Evolutionary conservation across 1,284 basidiomycete genomes (phyloP).

Genomic region (Ganoderma lucidum): DNA sequence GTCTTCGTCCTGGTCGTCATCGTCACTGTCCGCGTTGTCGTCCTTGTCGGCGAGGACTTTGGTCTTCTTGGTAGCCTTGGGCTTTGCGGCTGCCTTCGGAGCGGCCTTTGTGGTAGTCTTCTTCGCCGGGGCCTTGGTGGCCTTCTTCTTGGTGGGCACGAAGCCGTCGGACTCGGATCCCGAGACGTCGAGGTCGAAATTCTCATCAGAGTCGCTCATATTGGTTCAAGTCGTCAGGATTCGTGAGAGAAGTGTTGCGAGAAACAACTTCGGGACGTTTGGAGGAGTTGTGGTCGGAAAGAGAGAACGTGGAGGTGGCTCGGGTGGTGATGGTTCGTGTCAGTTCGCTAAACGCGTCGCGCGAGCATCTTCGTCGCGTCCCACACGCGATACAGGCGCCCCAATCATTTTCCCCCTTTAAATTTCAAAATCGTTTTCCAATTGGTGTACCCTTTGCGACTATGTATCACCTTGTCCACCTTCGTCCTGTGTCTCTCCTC

Average conservation of each 20-base stretch:
- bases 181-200: slow-evolving; percentile 68
- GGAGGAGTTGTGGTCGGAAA: neutral
- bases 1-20: slow-evolving; percentile 54
- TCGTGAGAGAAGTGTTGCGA: slow-evolving; percentile 5
- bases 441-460: neutral
- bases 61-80: slow-evolving; percentile 80
- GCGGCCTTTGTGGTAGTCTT: slow-evolving; percentile 49
- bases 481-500: neutral
- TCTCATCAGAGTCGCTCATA: slow-evolving; percentile 74
- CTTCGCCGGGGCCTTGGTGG: slow-evolving; percentile 45
- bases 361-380: slow-evolving; percentile 21
- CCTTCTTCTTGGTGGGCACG: slow-evolving; percentile 68
- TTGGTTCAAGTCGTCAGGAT: slow-evolving; percentile 15
- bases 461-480: neutral
- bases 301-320: slow-evolving; percentile 21
- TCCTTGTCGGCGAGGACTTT: slow-evolving; percentile 73
- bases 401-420: neutral
- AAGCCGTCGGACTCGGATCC: slow-evolving; percentile 71
- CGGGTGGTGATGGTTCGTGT: slow-evolving; percentile 27
- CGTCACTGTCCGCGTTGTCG: slow-evolving; percentile 56
- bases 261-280: too few species aligned
- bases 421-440: neutral
- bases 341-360: slow-evolving; percentile 22
- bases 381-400: slow-evolving; percentile 22
- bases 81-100: slow-evolving; percentile 53